phyloP scores from a whole-genome alignment of 495 filamentous ascomycete genomes.

The Neurospora hispaniola region DNA sequence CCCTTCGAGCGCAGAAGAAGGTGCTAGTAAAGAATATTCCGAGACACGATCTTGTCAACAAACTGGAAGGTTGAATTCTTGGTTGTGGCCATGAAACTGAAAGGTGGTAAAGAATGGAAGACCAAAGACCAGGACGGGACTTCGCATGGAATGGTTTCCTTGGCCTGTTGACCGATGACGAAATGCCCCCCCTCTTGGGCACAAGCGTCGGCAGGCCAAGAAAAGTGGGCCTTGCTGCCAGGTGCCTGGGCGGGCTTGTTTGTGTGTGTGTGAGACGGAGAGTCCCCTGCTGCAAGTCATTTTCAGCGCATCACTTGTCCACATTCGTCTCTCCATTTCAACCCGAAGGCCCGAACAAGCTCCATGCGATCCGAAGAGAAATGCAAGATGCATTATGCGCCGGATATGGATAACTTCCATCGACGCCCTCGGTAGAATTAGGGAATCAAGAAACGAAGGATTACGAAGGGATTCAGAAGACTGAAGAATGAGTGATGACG shows the following conservation, averaged over 20 bases:
- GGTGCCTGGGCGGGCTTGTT: neutral
- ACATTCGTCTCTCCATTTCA: neutral
- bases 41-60: too few relatives aligned
- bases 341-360: neutral
- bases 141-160: neutral
- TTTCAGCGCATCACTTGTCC: neutral
- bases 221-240: neutral
- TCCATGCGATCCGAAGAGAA: neutral
- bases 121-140: neutral
- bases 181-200: neutral
- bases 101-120: neutral
- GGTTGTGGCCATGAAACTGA: neutral
- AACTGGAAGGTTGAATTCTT: neutral
- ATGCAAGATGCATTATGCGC: neutral
- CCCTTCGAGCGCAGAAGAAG: neutral
- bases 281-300: neutral
- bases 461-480: neutral
- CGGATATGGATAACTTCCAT: neutral
- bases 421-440: too few relatives aligned
- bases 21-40: neutral
- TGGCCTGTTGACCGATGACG: neutral
- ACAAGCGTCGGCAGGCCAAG: neutral
- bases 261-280: neutral
- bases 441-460: too few relatives aligned
- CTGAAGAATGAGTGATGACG: neutral